Evolutionary conservation across 306 rosid species (phyloP), one percentile per base, ranked within the genome.

Genomic region (Lupinus albus): DNA sequence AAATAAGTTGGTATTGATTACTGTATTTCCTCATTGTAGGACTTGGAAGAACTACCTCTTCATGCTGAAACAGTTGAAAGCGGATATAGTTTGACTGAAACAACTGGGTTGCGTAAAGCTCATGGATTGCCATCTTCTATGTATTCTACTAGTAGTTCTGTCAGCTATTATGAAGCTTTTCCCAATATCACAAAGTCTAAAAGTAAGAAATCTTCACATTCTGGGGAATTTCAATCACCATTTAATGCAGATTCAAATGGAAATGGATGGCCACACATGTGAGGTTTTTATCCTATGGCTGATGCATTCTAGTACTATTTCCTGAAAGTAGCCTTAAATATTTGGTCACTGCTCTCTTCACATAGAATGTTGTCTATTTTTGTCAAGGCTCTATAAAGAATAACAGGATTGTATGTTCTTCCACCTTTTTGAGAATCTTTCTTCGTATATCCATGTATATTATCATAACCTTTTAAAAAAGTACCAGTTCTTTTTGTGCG

Each of bases 31-130:
- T 74, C 50, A 81, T 59, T 52, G 68, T 58, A 93, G 98, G 93
- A 95, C 21, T 76, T 93, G 85, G 94, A 93, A 45, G 95, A 89
- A 36, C 62, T 92, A 41, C 98, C 98, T 62, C 61, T 86, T 76
- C 96, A 84, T 81, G 94, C 96, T 2, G 96, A 89, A 70, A 80
- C 94, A 39, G 88, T 88, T 39, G 97, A 93, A 79, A 84, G 82
- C 73, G 98, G 98, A 67, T 85, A 84, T 73, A 73, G 77, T 64
- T 65, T 70, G 80, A 78, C 87, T 35, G 96, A 92, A 70, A 71
- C 88, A 13, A 82, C 84, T 8, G 89, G 95, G 67, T 79, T 86
- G 79, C 90, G 95, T n/a, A 84, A 68, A 82, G 74, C 78, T 72
- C 83, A 72, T 39, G 91, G 93, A 66, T 51, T 84, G 62, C 93